Conservation (phyloP, 2,329 filamentous ascomycete genomes). For the Proliferodiscus dingleyae region DNA sequence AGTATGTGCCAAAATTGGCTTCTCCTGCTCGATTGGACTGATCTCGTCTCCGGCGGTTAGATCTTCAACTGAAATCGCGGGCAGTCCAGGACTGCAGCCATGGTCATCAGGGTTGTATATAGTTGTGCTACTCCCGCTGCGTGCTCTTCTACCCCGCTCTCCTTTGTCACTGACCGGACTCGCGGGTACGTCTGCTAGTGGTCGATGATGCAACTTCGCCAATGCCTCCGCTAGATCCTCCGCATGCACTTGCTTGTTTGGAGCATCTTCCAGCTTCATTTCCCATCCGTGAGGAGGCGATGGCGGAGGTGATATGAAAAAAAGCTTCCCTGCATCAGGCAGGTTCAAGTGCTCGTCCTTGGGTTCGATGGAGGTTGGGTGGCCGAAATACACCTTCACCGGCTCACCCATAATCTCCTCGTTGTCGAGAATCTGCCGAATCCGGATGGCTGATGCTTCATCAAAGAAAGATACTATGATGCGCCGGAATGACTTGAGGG, state of each 20-base stretch:
- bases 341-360: slow-evolving; percentile 57
- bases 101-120: slow-evolving; percentile 60
- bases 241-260: slow-evolving; percentile 65
- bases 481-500: slow-evolving; percentile 76
- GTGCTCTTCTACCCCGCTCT: slow-evolving; percentile 28
- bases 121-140: slow-evolving; percentile 60
- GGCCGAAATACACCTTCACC: slow-evolving; percentile 65
- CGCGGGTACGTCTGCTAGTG: slow-evolving; percentile 33
- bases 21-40: slow-evolving; percentile 38
- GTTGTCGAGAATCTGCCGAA: slow-evolving; percentile 69
- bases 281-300: slow-evolving; percentile 66
- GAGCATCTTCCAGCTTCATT: slow-evolving; percentile 61
- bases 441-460: slow-evolving; percentile 62
- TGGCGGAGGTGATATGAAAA: slow-evolving; percentile 68
- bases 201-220: slow-evolving; percentile 51
- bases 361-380: slow-evolving; percentile 51
- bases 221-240: slow-evolving; percentile 65
- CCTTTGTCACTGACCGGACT: slow-evolving; percentile 39
- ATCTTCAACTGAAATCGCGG: slow-evolving; percentile 63
- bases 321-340: slow-evolving; percentile 64
- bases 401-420: slow-evolving; percentile 67
- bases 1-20: slow-evolving; percentile 55
- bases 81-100: slow-evolving; percentile 50
- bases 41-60: slow-evolving; percentile 49
- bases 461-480: slow-evolving; percentile 76